phyloP scores from a whole-genome alignment of 805 yeast species.

The Starmerella gropengiesseri region DNA sequence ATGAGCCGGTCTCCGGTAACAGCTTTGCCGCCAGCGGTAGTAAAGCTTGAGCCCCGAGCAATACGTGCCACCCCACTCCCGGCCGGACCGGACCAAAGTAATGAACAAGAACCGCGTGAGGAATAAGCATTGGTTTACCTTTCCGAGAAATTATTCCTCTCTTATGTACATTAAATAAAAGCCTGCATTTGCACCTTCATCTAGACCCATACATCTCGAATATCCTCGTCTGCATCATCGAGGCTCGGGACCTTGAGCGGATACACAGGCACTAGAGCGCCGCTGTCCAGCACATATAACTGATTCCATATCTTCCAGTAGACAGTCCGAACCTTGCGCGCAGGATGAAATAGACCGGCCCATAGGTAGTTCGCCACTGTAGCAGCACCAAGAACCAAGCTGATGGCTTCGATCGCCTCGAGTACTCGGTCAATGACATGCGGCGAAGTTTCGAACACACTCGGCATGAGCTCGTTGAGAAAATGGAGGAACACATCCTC shows the following conservation, averaged over 20 bases:
- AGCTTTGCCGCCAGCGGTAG: too few species aligned
- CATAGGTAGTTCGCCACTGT: conserved; percentile 61
- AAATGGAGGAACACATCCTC: conserved; percentile 79
- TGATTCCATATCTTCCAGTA: conserved; percentile 78
- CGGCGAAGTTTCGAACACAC: conserved; percentile 87
- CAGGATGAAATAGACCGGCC: conserved; percentile 90
- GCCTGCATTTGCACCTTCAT: background rate
- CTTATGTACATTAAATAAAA: too few species aligned
- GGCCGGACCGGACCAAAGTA: too few species aligned
- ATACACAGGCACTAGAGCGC: conserved; percentile 71
- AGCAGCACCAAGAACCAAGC: conserved; percentile 68
- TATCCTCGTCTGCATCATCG: conserved; percentile 1
- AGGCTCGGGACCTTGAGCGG: conserved; percentile 41
- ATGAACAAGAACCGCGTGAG: too few species aligned
- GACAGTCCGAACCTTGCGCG: conserved; percentile 68
- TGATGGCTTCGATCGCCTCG: conserved; percentile 66
- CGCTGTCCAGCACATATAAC: conserved; percentile 62
- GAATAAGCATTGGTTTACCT: too few species aligned
- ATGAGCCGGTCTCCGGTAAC: too few species aligned
- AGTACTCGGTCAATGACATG: conserved; percentile 78
- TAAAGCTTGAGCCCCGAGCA: too few species aligned
- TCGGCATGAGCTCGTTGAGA: conserved; percentile 74
- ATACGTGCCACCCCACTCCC: too few species aligned
- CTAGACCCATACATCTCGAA: conserved; percentile 37
- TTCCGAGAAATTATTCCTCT: too few species aligned